Percentiles rank a stretch among this genome's conserved stretches.
These are phyloP conservation scores for Juncus inflexus DNA, from an alignment of 176 grass and related monocot species.

Conservation along the genomic window DNA sequence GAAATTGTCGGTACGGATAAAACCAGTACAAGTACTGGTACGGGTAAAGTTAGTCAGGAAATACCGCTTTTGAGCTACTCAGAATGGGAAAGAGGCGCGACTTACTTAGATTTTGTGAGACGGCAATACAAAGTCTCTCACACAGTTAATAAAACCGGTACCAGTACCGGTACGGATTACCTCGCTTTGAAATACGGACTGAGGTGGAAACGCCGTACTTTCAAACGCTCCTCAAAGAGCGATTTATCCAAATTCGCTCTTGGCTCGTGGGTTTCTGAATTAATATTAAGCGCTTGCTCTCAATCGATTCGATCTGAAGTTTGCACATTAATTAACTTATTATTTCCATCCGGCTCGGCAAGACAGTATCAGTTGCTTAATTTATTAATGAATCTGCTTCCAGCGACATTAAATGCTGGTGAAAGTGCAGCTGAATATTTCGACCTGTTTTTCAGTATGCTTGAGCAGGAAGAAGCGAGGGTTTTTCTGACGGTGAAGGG, in stretches of 20 bases:
- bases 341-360: conserved; percentile 73
- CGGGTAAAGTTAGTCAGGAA: conserved; percentile 49
- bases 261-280: conserved; percentile 86
- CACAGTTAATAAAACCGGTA: conserved; percentile 44
- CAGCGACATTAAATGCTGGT: conserved; percentile 65
- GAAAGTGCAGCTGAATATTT: conserved; percentile 95
- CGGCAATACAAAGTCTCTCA: conserved; percentile 93
- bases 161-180: conserved; percentile 51
- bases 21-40: conserved; percentile 42
- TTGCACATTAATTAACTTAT: conserved; percentile 75
- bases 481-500: conserved; percentile 83
- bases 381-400: conserved; percentile 79
- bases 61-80: conserved; percentile 87
- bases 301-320: conserved; percentile 97
- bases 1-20: conserved; percentile 51
- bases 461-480: conserved; percentile 68
- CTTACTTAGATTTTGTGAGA: conserved; percentile 95
- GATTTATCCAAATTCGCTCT: conserved; percentile 91
- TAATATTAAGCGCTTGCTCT: conserved; percentile 98
- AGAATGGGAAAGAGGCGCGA: conserved; percentile 94
- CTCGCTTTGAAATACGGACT: conserved; percentile 85
- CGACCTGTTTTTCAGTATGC: conserved; percentile 83
- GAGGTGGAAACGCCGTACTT: conserved; percentile 85
- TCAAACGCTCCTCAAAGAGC: conserved; percentile 61
- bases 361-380: conserved; percentile 90